Evolutionary conservation across 768 basidiomycete genomes (phyloP), one percentile per base, ranked within the genome.

Genomic region (Boletus sensibilis): DNA sequence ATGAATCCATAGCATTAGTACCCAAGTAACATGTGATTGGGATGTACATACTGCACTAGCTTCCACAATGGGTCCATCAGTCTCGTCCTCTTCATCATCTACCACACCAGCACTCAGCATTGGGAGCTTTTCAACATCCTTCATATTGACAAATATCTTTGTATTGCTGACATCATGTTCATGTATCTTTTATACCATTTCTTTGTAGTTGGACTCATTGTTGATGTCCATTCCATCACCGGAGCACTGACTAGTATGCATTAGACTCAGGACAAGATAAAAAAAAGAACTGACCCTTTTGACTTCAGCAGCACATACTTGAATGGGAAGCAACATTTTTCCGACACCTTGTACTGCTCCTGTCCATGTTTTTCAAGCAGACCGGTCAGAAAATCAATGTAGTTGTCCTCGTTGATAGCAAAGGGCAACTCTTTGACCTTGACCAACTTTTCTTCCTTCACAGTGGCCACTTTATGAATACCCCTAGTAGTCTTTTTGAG

Each of bases 271-370:
- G 11, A 20, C 21, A 21, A 9, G 23, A 34, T 31, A 13, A 45
- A 2, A 7, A 44, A 27, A 33, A 8, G 12, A 21, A 25, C 31
- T 12, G 21, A 60, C 55, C 23, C 16, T 47, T 53, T 58, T 10
- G 5, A 25, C 41, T 45, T 53, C 11, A 31, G 47, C 11, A 27
- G 35, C 13, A 55, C 31, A 31, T 50, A 61, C 51, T 52, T 58
- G 53, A 55, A 57, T 43, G 53, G 35, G 18, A 52, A 61, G 3
- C 14, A 10, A 12, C 45, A 50, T 0, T n/a, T 39, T 75, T 75
- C 80, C 0, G 35, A 39, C 0, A 75, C 11, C n/a, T n/a, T n/a
- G n/a, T n/a, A n/a, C n/a, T n/a, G n/a, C n/a, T n/a, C n/a, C n/a
- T n/a, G n/a, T n/a, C 0, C 48, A 3, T 38, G 5, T n/a, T n/a